Conservation (phyloP, 2,329 filamentous ascomycete genomes). For the Epichloe bromicola region DNA sequence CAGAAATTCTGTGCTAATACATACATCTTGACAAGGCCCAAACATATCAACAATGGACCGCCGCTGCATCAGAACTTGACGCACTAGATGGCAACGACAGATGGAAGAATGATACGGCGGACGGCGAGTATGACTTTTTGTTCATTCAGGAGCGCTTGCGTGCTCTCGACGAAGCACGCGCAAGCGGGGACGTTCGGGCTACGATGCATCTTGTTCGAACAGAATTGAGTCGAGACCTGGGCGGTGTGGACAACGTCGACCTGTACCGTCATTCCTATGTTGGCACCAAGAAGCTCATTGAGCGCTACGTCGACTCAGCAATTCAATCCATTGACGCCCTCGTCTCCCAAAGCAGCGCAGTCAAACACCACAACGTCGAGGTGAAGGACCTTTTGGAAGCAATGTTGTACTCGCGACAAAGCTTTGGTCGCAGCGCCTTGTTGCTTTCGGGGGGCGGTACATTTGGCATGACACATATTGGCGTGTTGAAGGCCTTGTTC, state of each 20-base stretch:
- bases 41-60: slow-evolving; percentile 59
- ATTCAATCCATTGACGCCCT: slow-evolving; percentile 60
- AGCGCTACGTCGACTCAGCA: slow-evolving; percentile 73
- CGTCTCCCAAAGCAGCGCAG: slow-evolving; percentile 45
- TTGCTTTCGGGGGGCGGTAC: slow-evolving; percentile 72
- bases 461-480: slow-evolving; percentile 86
- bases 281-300: slow-evolving; percentile 78
- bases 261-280: slow-evolving; percentile 76
- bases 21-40: slow-evolving; percentile 38
- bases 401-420: slow-evolving; percentile 59
- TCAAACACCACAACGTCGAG: slow-evolving; percentile 38
- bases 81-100: slow-evolving; percentile 63
- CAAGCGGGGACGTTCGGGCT: slow-evolving; percentile 54
- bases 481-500: slow-evolving; percentile 70
- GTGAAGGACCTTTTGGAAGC: slow-evolving; percentile 50
- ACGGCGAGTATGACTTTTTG: slow-evolving; percentile 57
- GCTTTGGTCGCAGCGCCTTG: slow-evolving; percentile 74
- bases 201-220: slow-evolving; percentile 79
- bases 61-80: slow-evolving; percentile 66
- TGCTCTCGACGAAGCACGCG: slow-evolving; percentile 62
- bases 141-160: slow-evolving; percentile 57
- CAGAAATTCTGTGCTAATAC: background rate
- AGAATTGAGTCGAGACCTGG: slow-evolving; percentile 65
- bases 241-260: slow-evolving; percentile 71
- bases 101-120: slow-evolving; percentile 58